A percentile compares a stretch with the other conserved stretches of the same genome.
These are phyloP conservation scores for Calonectria pseudoturangicola DNA, from an alignment of 2,329 filamentous ascomycete species.

Conservation along the genomic window DNA sequence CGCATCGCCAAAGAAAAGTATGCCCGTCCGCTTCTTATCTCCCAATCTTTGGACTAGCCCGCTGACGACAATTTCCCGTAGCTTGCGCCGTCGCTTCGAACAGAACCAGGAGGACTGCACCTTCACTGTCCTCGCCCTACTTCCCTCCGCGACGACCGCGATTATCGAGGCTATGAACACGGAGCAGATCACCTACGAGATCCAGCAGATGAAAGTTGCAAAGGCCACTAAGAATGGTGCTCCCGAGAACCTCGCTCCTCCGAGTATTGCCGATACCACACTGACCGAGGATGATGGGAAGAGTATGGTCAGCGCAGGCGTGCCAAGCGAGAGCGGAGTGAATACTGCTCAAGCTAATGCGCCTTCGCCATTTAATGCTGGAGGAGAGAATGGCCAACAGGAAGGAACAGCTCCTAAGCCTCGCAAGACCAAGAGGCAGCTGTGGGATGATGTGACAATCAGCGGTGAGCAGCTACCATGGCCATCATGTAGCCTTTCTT, in stretches of 20 bases:
- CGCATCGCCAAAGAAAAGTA: slow-evolving; percentile 98
- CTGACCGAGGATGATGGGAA: slow-evolving; percentile 88
- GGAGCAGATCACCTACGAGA: slow-evolving; percentile 92
- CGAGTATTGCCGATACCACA: slow-evolving; percentile 80
- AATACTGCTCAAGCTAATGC: slow-evolving; percentile 86
- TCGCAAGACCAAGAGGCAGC: slow-evolving; percentile 88
- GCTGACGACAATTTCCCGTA: slow-evolving; percentile 61
- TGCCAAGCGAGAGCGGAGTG: slow-evolving; percentile 87
- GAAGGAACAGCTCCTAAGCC: slow-evolving; percentile 68
- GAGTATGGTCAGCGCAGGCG: slow-evolving; percentile 82
- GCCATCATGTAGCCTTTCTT: neutral
- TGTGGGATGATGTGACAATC: slow-evolving; percentile 99
- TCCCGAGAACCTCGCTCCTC: slow-evolving; percentile 71
- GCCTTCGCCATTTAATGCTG: slow-evolving; percentile 68
- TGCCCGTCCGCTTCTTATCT: slow-evolving; percentile 52
- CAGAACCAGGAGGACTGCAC: slow-evolving; percentile 99
- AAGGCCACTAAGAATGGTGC: slow-evolving; percentile 76
- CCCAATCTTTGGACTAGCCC: neutral
- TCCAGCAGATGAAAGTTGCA: slow-evolving; percentile 92
- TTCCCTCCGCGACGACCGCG: slow-evolving; percentile 93
- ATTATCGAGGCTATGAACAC: slow-evolving; percentile 92
- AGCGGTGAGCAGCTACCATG: slow-evolving; percentile 79
- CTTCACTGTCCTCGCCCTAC: slow-evolving; percentile 95
- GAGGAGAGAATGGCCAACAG: slow-evolving; percentile 59
- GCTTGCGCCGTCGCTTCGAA: slow-evolving; percentile 95